These are phyloP conservation scores for Xylaria digitata DNA, from an alignment of 2,329 filamentous ascomycete species.

Conservation along the genomic window DNA sequence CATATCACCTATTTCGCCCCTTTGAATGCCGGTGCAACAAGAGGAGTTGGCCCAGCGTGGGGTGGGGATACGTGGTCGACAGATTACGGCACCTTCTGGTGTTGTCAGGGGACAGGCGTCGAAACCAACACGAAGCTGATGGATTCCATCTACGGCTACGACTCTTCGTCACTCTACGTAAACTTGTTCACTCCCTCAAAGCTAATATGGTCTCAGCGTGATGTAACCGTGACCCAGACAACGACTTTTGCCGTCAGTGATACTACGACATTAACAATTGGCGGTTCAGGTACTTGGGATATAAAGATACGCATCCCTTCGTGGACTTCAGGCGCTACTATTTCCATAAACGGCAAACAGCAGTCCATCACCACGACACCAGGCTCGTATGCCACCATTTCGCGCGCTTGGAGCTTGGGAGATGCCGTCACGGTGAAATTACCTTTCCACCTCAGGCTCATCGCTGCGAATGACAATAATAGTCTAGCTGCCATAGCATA, in stretches of 20 bases:
- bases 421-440: conserved; percentile 58
- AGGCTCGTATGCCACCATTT: conserved; percentile 56
- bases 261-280: conserved; percentile 54
- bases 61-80: conserved; percentile 66
- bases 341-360: conserved; percentile 56
- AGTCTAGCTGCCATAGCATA: conserved; percentile 59
- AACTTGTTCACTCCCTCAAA: conserved; percentile 62
- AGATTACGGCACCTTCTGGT: conserved; percentile 41
- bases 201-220: conserved; percentile 56
- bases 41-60: conserved; percentile 64
- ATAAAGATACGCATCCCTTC: conserved; percentile 59
- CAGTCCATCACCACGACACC: conserved; percentile 46
- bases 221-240: conserved; percentile 56
- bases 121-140: conserved; percentile 66
- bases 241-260: conserved; percentile 58
- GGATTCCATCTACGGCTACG: conserved; percentile 64
- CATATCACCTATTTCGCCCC: conserved; percentile 66
- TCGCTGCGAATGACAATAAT: conserved; percentile 61
- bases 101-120: conserved; percentile 57
- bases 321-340: conserved; percentile 56
- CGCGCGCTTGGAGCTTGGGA: conserved; percentile 56
- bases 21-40: conserved; percentile 58
- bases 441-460: conserved; percentile 57
- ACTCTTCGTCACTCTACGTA: conserved; percentile 57
- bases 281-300: conserved; percentile 48